Conservation (phyloP, 257 asterid genomes). For the Nicotiana tomentosiformis region DNA sequence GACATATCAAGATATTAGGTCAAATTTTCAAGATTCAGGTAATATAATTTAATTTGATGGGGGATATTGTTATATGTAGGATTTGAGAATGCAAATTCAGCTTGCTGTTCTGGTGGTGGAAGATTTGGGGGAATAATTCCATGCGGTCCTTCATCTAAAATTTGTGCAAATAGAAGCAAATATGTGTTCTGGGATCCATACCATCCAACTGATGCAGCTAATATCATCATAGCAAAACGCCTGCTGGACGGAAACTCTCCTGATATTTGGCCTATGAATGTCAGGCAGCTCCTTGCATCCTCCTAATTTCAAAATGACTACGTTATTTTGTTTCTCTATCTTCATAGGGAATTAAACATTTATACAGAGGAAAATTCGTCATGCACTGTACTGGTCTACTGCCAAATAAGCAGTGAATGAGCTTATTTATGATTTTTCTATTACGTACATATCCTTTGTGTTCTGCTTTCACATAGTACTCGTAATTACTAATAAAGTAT, state of each 20-base stretch:
- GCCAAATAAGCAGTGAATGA: background rate
- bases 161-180: conserved; percentile 58
- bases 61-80: conserved; percentile 27
- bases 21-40: background rate
- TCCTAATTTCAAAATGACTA: background rate
- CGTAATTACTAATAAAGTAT: background rate
- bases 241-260: conserved; percentile 40
- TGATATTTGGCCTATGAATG: conserved; percentile 60
- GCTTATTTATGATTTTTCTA: background rate
- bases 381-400: background rate
- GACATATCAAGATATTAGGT: background rate
- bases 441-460: background rate
- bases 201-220: conserved; percentile 73
- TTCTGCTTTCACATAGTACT: background rate
- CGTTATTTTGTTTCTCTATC: background rate
- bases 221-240: conserved; percentile 43
- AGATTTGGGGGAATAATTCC: conserved; percentile 64
- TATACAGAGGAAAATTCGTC: background rate
- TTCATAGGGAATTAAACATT: background rate
- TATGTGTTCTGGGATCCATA: conserved; percentile 79
- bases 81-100: conserved; percentile 47
- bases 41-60: background rate
- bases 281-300: conserved; percentile 35
- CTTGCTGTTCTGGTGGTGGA: conserved; percentile 61
- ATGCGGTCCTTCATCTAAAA: conserved; percentile 53